These are phyloP conservation scores for Grammothele lineata DNA, from an alignment of 768 basidiomycete genomes.

Conservation along the genomic window DNA sequence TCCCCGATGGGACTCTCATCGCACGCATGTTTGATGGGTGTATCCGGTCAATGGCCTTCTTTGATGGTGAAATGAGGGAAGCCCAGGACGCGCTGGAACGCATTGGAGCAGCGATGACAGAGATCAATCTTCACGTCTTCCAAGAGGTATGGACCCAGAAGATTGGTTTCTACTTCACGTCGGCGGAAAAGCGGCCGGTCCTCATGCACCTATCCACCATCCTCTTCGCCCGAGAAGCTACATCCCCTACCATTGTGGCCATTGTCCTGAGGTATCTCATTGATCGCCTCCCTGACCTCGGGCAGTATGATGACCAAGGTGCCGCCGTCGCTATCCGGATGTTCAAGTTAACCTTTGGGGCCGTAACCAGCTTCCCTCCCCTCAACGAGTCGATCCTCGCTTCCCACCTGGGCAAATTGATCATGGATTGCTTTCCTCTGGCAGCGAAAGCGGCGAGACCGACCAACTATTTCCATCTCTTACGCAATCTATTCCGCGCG, in stretches of 20 bases:
- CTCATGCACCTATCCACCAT: slow-evolving; percentile 83
- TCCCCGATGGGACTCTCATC: slow-evolving; percentile 83
- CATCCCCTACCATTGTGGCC: slow-evolving; percentile 77
- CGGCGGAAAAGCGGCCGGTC: slow-evolving; percentile 68
- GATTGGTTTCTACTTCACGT: slow-evolving; percentile 86
- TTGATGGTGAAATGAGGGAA: slow-evolving; percentile 62
- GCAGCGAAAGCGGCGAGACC: slow-evolving; percentile 91
- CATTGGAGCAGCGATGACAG: slow-evolving; percentile 67
- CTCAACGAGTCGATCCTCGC: slow-evolving; percentile 92
- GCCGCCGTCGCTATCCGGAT: slow-evolving; percentile 84
- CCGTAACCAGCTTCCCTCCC: slow-evolving; percentile 68
- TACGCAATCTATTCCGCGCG: slow-evolving; percentile 88
- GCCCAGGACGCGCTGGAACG: slow-evolving; percentile 81
- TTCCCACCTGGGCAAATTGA: slow-evolving; percentile 83
- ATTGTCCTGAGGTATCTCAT: slow-evolving; percentile 88
- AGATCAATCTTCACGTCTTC: slow-evolving; percentile 88
- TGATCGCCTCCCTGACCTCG: slow-evolving; percentile 74
- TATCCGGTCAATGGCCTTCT: slow-evolving; percentile 80
- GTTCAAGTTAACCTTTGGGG: slow-evolving; percentile 93
- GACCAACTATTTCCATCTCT: slow-evolving; percentile 87
- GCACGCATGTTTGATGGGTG: slow-evolving; percentile 84
- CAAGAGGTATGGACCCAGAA: slow-evolving; percentile 95
- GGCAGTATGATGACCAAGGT: slow-evolving; percentile 77
- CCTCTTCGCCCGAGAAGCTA: slow-evolving; percentile 73
- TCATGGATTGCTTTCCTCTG: slow-evolving; percentile 95